phyloP scores from a whole-genome alignment of 495 filamentous ascomycete species.

The Penicillium flavigenum region DNA sequence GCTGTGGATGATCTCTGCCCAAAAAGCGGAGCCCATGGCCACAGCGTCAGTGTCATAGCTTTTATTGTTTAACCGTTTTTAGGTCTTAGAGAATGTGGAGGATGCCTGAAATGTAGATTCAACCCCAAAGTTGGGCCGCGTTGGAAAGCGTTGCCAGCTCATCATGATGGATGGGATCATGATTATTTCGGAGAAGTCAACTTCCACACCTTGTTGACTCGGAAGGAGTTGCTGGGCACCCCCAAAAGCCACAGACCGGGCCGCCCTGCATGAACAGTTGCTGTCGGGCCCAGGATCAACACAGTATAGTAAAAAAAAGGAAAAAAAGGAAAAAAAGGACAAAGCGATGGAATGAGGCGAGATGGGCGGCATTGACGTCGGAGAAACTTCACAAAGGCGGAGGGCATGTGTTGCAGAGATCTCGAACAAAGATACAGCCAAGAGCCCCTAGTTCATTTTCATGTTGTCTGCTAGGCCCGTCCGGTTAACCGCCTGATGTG shows the following conservation, averaged over 20 bases:
- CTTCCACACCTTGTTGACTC: slow-evolving; percentile 1
- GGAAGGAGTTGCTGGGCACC: slow-evolving; percentile 5
- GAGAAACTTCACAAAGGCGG: background rate
- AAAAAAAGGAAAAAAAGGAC: background rate
- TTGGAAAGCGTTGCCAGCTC: slow-evolving; percentile 34
- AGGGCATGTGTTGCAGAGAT: slow-evolving; percentile 6
- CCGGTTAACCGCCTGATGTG: slow-evolving; percentile 7
- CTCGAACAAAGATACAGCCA: slow-evolving; percentile 8
- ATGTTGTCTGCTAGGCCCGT: slow-evolving; percentile 9
- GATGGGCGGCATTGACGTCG: background rate
- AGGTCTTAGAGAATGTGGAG: background rate
- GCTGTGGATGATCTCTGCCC: slow-evolving; percentile 21
- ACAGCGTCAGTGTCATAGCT: slow-evolving; percentile 19
- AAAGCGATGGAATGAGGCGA: slow-evolving; percentile 4
- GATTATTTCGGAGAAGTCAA: slow-evolving; percentile 5
- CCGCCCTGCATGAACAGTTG: slow-evolving; percentile 40
- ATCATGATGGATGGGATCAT: slow-evolving; percentile 28
- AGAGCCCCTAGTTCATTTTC: background rate
- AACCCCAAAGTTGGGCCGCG: slow-evolving; percentile 15
- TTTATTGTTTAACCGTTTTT: slow-evolving; percentile 14
- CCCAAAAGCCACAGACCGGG: slow-evolving; percentile 27
- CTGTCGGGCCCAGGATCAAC: slow-evolving; percentile 12
- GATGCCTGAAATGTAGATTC: slow-evolving; percentile 7
- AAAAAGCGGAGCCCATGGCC: slow-evolving; percentile 18
- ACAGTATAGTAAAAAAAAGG: background rate